Percentiles rank a stretch among this genome's conserved stretches.
These are phyloP conservation scores for Kurtzmaniella quercitrusa DNA, from an alignment of 1,139 yeast species.

Conservation along the genomic window DNA sequence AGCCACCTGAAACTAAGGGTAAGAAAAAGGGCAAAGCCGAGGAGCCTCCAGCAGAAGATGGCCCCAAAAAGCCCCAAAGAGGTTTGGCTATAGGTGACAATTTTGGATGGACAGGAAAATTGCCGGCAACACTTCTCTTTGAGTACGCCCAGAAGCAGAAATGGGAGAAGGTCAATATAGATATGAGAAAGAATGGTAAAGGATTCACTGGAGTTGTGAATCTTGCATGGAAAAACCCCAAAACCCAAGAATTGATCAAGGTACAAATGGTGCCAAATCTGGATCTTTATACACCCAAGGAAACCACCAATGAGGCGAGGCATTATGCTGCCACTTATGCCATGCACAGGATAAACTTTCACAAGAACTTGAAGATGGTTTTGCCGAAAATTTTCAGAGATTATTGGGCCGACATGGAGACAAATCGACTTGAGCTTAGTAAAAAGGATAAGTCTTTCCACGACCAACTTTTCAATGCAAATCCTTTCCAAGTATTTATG, in stretches of 20 bases:
- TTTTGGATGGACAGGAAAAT: slow-evolving; percentile 86
- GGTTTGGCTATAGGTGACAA: slow-evolving; percentile 45
- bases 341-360: slow-evolving; percentile 70
- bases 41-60: slow-evolving; percentile 10
- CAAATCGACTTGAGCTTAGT: slow-evolving; percentile 42
- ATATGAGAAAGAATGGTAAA: slow-evolving; percentile 50
- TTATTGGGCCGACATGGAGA: slow-evolving; percentile 72
- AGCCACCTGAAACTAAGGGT: slow-evolving; percentile 8
- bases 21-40: slow-evolving; percentile 6
- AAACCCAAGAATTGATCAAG: slow-evolving; percentile 61
- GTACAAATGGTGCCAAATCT: slow-evolving; percentile 61
- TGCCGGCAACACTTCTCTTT: slow-evolving; percentile 81
- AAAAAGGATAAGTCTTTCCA: slow-evolving; percentile 47
- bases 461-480: slow-evolving; percentile 51
- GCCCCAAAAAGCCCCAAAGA: slow-evolving; percentile 31
- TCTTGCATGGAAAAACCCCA: slow-evolving; percentile 73
- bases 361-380: slow-evolving; percentile 81
- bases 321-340: slow-evolving; percentile 89
- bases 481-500: slow-evolving; percentile 65
- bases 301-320: slow-evolving; percentile 83
- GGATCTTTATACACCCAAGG: slow-evolving; percentile 54
- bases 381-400: slow-evolving; percentile 78
- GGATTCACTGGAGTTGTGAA: slow-evolving; percentile 61
- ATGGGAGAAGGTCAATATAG: slow-evolving; percentile 84
- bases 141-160: slow-evolving; percentile 86